Conservation (phyloP, 768 basidiomycete species). For the Dendrothele bispora region DNA sequence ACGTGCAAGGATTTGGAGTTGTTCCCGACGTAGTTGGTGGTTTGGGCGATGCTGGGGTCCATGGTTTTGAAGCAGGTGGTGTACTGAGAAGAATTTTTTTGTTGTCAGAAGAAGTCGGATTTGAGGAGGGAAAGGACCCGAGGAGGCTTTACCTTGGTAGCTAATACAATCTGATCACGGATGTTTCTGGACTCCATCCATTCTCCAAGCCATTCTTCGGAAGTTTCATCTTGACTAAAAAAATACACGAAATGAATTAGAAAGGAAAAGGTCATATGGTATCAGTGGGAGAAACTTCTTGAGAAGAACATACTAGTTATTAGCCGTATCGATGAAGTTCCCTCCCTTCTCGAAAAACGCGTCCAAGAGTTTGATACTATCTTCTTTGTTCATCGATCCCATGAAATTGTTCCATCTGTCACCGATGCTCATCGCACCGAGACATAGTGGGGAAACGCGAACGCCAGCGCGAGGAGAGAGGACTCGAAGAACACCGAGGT, state of each 20-base stretch:
- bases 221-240: constrained; percentile 36
- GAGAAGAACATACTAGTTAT: too few relatives aligned
- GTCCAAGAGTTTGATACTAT: constrained; percentile 40
- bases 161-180: constrained; percentile 45
- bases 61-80: constrained; percentile 13
- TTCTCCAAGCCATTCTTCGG: constrained; percentile 46
- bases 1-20: not conserved
- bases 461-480: constrained; percentile 41
- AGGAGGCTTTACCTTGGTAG: constrained; percentile 34
- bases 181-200: constrained; percentile 42
- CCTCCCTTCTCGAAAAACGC: constrained; percentile 38
- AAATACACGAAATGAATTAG: not conserved
- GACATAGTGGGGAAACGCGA: constrained; percentile 48
- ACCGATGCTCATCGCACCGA: constrained; percentile 51
- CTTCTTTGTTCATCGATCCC: constrained; percentile 36
- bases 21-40: constrained; percentile 9
- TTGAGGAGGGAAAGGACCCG: not conserved
- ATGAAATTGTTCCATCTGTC: constrained; percentile 36
- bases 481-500: constrained; percentile 37
- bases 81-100: constrained; percentile 17
- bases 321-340: too few relatives aligned
- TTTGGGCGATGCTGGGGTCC: constrained; percentile 11
- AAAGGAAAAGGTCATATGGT: constrained; percentile 26
- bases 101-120: too few relatives aligned
- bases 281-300: too few relatives aligned